These are phyloP conservation scores for Hypoxylon sp. DNA, from an alignment of 2,329 filamentous ascomycete genomes.

Conservation along the genomic window DNA sequence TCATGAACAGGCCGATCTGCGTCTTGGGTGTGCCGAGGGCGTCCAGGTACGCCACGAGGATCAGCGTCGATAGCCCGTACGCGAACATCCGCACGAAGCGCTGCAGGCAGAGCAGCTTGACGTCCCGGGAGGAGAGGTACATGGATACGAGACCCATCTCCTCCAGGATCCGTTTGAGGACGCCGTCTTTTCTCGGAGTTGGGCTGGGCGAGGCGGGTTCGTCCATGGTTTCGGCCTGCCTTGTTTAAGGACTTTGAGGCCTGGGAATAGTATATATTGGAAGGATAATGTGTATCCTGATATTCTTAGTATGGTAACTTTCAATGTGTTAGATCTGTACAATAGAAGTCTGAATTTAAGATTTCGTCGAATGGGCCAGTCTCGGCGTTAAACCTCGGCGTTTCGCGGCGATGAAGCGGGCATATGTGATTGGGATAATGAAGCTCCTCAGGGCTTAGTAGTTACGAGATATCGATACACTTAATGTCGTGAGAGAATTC, in stretches of 20 bases:
- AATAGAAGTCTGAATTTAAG: not conserved
- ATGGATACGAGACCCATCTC: slow-evolving; percentile 63
- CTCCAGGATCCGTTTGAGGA: slow-evolving; percentile 40
- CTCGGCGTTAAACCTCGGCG: not conserved
- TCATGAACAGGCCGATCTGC: slow-evolving; percentile 73
- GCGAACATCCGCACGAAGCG: slow-evolving; percentile 73
- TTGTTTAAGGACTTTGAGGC: not conserved
- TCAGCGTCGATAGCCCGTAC: slow-evolving; percentile 69
- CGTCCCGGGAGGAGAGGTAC: slow-evolving; percentile 58
- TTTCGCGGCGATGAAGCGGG: not conserved
- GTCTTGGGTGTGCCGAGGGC: slow-evolving; percentile 63
- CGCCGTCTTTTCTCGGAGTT: not conserved
- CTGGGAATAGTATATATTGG: not conserved
- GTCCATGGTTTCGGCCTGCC: slow-evolving; percentile 12
- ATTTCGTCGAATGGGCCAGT: not conserved
- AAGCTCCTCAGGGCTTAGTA: not conserved
- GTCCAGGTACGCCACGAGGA: slow-evolving; percentile 68
- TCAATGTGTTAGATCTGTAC: not conserved
- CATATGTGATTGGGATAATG: not conserved
- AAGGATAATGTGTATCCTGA: not conserved
- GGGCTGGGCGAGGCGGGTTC: not conserved
- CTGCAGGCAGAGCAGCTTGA: slow-evolving; percentile 69
- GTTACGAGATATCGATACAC: not conserved
- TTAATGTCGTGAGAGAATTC: not conserved
- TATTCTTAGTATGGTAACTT: not conserved